Base-by-base conservation (phyloP, 2,329 filamentous ascomycete genomes). In the Fusarium sp. region DNA sequence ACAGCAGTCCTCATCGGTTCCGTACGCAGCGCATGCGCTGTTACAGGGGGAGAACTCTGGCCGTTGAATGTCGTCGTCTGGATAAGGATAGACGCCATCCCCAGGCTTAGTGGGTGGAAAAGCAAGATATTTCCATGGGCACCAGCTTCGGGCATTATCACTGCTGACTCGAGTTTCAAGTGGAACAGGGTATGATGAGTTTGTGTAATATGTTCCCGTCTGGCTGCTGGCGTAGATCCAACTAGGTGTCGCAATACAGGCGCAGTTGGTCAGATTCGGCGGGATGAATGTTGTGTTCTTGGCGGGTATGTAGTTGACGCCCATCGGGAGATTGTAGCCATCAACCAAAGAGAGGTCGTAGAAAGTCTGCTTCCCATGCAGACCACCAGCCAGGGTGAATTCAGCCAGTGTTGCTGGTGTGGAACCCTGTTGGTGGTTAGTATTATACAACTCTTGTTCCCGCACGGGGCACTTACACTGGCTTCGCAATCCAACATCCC, bases 291-390 rank as follows among this genome's bases (percentile, higher is more conserved):
- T 87, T 13, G 88, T 87, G 75, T 93, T 91, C 61, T 88, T 86
- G 28, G 91, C 88, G 7, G 89, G 88, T 32, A 89, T 85, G 75
- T 90, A 89, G 62, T 87, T 85, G 78, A 90, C 89, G 36, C 89
- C 91, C 70, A 95, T 80, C 4, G 93, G 92, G 3, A 96, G 83
- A 79, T 96, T 96, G 87, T 96, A 96, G 55, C 94, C 94, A 79
- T 96, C 94, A 28, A 96, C 94, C 6, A 96, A 86, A 45, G 93
- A 95, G 72, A 96, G 93, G 81, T 96, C 94, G 83, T 95, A 96
- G 81, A 94, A 96, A 15, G 91, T 92, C 79, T 95, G 92, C 66
- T 79, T 82, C 55, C 84, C 84, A 28, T 86, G 85, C 48, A 87
- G 83, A 36, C 92, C 91, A 34, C 91, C 92, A 56, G 90, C 88